phyloP scores from a whole-genome alignment of 305 asterid species.

The Nicotiana rustica region DNA sequence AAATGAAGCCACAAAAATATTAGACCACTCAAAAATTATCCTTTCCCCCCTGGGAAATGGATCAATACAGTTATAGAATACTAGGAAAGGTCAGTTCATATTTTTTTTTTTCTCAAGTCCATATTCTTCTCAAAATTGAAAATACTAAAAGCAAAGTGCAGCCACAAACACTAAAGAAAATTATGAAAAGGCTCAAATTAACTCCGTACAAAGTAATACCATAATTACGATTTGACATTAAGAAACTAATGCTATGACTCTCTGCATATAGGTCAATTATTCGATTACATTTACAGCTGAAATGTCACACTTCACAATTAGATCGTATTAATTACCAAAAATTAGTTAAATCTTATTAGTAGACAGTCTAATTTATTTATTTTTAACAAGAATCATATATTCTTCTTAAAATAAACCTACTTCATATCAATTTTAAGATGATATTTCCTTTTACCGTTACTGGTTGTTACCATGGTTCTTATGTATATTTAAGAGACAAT shows the following conservation, averaged over 20 bases:
- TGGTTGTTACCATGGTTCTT: too few relatives aligned
- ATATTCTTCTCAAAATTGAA: background rate
- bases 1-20: slow-evolving; percentile 38
- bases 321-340: too few relatives aligned
- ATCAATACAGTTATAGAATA: background rate
- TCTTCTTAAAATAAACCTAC: too few relatives aligned
- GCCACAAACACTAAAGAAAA: background rate
- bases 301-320: background rate
- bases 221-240: background rate
- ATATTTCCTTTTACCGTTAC: too few relatives aligned
- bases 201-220: too few relatives aligned
- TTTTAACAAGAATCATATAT: too few relatives aligned
- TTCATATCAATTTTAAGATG: too few relatives aligned
- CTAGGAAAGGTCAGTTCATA: background rate
- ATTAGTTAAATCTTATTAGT: too few relatives aligned
- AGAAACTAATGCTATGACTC: background rate
- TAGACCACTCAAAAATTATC: slow-evolving; percentile 37
- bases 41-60: background rate
- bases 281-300: background rate
- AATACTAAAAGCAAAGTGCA: background rate
- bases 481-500: too few relatives aligned
- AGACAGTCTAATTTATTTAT: too few relatives aligned
- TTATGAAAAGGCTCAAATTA: background rate
- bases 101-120: too few relatives aligned
- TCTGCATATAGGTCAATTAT: background rate